Conservation (phyloP, 1,284 basidiomycete genomes). For the Singerocomus rubriflavus region DNA sequence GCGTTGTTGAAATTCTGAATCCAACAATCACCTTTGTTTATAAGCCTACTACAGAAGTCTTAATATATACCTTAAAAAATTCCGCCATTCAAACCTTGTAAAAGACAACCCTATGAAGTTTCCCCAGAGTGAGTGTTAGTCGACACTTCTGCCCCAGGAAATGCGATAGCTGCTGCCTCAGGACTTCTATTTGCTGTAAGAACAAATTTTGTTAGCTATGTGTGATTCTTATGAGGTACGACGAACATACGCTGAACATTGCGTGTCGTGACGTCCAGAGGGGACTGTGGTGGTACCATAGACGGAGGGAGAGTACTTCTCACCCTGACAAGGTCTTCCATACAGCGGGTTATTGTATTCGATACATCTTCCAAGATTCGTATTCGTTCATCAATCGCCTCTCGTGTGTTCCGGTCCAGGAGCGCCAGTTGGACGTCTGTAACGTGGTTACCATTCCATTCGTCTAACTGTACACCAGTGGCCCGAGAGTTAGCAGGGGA, state of each 20-base stretch:
- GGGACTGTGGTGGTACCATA: not conserved
- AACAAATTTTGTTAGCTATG: slow-evolving; percentile 5
- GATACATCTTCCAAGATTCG: slow-evolving; percentile 75
- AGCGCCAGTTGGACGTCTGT: slow-evolving; percentile 58
- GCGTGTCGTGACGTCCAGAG: not conserved
- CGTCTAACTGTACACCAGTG: slow-evolving; percentile 12
- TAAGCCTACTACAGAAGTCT: slow-evolving; percentile 3
- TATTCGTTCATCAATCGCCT: slow-evolving; percentile 81
- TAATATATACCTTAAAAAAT: not conserved
- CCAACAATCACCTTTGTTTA: not conserved
- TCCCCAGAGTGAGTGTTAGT: not conserved
- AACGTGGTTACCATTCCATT: slow-evolving; percentile 34
- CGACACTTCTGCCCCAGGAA: slow-evolving; percentile 1
- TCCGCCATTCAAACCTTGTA: not conserved
- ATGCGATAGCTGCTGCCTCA: not conserved
- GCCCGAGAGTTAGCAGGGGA: not conserved
- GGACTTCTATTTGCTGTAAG: slow-evolving; percentile 4
- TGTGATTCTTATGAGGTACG: not conserved
- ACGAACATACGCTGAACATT: slow-evolving; percentile 15
- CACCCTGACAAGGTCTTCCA: slow-evolving; percentile 74
- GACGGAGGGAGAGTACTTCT: slow-evolving; percentile 61
- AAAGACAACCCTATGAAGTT: slow-evolving; percentile 1
- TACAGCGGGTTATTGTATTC: slow-evolving; percentile 60
- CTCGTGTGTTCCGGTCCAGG: slow-evolving; percentile 65
- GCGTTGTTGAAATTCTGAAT: slow-evolving; percentile 34